Evolutionary conservation across 2,329 filamentous ascomycete species (phyloP).

Genomic region (Knufia petricola): DNA sequence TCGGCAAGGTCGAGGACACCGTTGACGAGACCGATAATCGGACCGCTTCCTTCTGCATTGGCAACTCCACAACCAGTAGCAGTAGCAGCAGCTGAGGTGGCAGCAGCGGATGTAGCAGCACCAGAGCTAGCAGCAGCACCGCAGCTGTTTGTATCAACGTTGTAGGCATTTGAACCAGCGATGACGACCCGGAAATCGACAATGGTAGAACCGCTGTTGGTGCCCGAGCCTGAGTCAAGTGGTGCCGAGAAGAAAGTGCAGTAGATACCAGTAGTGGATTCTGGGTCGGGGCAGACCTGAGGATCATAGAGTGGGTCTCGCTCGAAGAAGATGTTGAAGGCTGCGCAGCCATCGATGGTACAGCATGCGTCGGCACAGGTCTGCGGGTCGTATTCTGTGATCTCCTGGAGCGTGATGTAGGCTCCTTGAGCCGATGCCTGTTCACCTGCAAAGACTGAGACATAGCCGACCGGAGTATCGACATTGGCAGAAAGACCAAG

Average conservation of each 20-base stretch:
- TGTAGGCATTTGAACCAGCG: no score
- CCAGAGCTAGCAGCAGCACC: no score
- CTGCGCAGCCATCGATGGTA: constrained; percentile 11
- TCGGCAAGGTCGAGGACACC: no score
- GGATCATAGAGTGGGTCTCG: constrained; percentile 28
- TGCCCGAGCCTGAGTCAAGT: no score
- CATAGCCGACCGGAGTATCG: constrained; percentile 11
- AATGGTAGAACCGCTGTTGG: no score
- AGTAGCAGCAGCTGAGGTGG: no score
- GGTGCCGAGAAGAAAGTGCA: no score
- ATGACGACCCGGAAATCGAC: no score
- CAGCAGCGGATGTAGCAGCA: no score
- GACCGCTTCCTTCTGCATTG: no score
- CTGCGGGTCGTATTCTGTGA: constrained; percentile 13
- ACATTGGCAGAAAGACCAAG: constrained; percentile 11
- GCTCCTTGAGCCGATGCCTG: constrained; percentile 11
- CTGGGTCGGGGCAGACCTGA: constrained; percentile 25
- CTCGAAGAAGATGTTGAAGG: constrained; percentile 18
- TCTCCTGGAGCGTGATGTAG: constrained; percentile 15
- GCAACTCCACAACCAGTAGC: constrained; percentile 17
- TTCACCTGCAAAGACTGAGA: constrained; percentile 9
- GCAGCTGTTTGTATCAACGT: no score
- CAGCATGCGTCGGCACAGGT: constrained; percentile 21
- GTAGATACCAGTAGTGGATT: not conserved
- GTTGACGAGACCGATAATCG: no score